Percentiles rank a stretch among this genome's conserved stretches.
These are phyloP conservation scores for Eleusine indica DNA, from an alignment of 176 grass and related monocot species.

Conservation along the genomic window DNA sequence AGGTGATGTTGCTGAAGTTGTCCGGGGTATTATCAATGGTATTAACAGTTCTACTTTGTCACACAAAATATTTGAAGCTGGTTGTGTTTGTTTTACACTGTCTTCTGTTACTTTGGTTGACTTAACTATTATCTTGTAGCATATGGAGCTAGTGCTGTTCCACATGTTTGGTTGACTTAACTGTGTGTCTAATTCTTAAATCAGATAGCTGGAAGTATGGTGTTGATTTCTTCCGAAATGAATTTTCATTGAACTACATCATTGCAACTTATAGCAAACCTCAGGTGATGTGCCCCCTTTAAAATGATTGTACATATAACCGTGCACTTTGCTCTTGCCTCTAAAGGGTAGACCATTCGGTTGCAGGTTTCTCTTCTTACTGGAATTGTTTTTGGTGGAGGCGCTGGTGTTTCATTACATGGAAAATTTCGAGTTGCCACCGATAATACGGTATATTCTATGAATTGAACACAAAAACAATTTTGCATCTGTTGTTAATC, in stretches of 20 bases:
- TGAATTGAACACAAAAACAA: background rate
- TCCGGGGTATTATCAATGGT: slow-evolving; percentile 57
- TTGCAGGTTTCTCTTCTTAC: slow-evolving; percentile 87
- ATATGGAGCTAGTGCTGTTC: slow-evolving; percentile 24
- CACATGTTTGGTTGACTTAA: slow-evolving; percentile 18
- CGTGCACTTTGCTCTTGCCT: background rate
- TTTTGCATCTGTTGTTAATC: background rate
- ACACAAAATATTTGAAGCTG: slow-evolving; percentile 4
- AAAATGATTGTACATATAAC: slow-evolving; percentile 36
- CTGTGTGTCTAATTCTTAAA: slow-evolving; percentile 33
- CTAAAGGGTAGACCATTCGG: slow-evolving; percentile 20
- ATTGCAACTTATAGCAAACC: slow-evolving; percentile 88
- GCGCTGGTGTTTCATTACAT: slow-evolving; percentile 92
- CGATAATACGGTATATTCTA: slow-evolving; percentile 78
- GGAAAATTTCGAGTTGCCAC: slow-evolving; percentile 88
- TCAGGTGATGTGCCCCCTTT: slow-evolving; percentile 61
- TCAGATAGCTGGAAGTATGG: slow-evolving; percentile 78
- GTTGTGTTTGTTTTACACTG: slow-evolving; percentile 27
- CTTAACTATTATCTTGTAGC: slow-evolving; percentile 9
- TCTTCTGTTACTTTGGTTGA: slow-evolving; percentile 8
- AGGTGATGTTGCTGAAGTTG: slow-evolving; percentile 83
- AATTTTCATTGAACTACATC: slow-evolving; percentile 87
- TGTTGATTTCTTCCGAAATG: slow-evolving; percentile 75
- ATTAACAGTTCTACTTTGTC: slow-evolving; percentile 29
- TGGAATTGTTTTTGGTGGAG: slow-evolving; percentile 92